Evolutionary conservation across 495 filamentous ascomycete species (phyloP).

Genomic region (Copromyces sp.): DNA sequence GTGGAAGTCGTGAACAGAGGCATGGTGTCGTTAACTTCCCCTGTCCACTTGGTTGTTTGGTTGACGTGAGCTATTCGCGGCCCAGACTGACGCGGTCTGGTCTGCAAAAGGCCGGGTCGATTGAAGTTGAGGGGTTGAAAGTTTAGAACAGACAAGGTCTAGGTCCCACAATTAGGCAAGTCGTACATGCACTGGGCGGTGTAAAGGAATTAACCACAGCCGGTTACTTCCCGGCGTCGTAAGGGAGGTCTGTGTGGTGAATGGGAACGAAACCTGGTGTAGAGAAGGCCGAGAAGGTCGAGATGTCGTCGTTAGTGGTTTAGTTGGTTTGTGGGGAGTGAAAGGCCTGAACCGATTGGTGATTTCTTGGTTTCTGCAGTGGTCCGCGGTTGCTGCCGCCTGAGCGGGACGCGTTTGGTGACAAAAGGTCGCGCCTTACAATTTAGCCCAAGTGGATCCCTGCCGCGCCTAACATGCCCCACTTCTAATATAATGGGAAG

Average conservation of each 20-base stretch:
- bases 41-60: not conserved
- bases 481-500: not conserved
- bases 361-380: not conserved
- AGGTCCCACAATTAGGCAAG: not conserved
- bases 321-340: not conserved
- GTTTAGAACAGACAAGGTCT: not conserved
- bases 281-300: not conserved
- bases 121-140: not conserved
- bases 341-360: not conserved
- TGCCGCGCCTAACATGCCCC: not conserved
- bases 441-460: not conserved
- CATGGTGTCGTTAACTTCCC: conserved; percentile 15
- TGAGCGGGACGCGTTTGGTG: not conserved
- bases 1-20: conserved; percentile 29
- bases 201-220: not conserved
- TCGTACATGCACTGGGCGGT: not conserved
- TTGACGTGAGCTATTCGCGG: not conserved
- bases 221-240: not conserved
- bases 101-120: not conserved
- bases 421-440: conserved; percentile 8
- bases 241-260: not conserved
- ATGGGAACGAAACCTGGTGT: not conserved
- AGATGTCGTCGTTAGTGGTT: not conserved
- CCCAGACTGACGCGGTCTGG: not conserved
- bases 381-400: not conserved